Conservation (phyloP, 306 rosid species). For the Biancaea sappan region DNA sequence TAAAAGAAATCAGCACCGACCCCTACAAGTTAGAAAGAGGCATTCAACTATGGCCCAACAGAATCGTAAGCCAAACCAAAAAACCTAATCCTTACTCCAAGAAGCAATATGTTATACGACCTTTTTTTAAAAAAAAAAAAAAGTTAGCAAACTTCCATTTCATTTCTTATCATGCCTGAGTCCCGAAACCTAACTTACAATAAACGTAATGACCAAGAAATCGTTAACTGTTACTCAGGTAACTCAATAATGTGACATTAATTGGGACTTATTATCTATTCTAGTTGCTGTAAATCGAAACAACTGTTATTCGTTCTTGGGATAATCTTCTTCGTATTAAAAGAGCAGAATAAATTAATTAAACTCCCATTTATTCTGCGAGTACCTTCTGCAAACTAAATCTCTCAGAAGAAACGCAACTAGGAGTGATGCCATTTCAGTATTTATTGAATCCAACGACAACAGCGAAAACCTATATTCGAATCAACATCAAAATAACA, state of each 20-base stretch:
- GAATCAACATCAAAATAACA: neutral
- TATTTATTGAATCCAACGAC: neutral
- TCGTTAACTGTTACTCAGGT: neutral
- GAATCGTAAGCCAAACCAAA: neutral
- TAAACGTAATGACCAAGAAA: neutral
- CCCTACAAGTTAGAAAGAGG: neutral
- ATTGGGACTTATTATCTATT: neutral
- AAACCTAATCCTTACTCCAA: neutral
- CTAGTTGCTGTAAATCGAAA: neutral
- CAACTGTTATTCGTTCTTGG: neutral
- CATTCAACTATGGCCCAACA: neutral
- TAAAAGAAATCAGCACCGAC: neutral
- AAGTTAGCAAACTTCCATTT: constrained; percentile 2
- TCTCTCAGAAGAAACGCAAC: neutral
- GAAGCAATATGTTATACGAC: neutral
- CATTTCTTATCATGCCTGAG: neutral
- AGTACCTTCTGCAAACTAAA: neutral
- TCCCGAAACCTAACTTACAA: neutral
- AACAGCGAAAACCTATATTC: neutral
- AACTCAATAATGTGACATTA: neutral
- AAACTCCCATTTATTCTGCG: neutral
- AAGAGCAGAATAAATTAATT: neutral
- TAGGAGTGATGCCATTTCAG: neutral
- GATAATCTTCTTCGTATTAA: neutral
- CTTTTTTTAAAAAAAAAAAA: constrained; percentile 2